phyloP scores from a whole-genome alignment of 441 rosid genomes.

The Euphorbia schlechtendalii region DNA sequence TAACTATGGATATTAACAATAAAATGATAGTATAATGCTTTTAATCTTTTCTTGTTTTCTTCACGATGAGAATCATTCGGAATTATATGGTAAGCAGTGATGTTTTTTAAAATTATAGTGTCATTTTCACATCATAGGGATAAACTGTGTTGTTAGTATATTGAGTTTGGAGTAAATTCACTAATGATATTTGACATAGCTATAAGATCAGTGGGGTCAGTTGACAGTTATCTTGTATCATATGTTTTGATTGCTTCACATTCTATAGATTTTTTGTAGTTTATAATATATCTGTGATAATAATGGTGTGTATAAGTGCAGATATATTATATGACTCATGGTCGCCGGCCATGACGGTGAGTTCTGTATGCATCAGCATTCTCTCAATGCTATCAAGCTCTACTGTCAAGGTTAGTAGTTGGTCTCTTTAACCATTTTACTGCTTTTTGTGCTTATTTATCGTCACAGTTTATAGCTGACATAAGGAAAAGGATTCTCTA shows the following conservation, averaged over 20 bases:
- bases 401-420: constrained; percentile 70
- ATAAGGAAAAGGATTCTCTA: background rate
- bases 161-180: background rate
- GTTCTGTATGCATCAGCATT: constrained; percentile 97
- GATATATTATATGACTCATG: constrained; percentile 98
- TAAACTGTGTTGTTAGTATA: background rate
- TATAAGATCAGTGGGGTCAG: too few species aligned
- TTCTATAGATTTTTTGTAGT: too few species aligned
- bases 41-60: background rate
- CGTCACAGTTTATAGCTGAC: background rate
- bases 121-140: background rate
- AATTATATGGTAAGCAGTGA: background rate
- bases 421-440: constrained; percentile 2
- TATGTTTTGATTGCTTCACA: constrained; percentile 3
- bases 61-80: background rate
- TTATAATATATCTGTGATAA: too few species aligned
- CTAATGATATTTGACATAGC: background rate
- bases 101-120: background rate
- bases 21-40: background rate
- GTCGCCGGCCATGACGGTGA: constrained; percentile 99
- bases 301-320: too few species aligned
- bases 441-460: background rate
- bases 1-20: too few species aligned
- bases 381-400: constrained; percentile 99
- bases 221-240: constrained; percentile 4